Evolutionary conservation across 2,329 filamentous ascomycete species (phyloP).

Genomic region (Orbilia blumenaviensis): DNA sequence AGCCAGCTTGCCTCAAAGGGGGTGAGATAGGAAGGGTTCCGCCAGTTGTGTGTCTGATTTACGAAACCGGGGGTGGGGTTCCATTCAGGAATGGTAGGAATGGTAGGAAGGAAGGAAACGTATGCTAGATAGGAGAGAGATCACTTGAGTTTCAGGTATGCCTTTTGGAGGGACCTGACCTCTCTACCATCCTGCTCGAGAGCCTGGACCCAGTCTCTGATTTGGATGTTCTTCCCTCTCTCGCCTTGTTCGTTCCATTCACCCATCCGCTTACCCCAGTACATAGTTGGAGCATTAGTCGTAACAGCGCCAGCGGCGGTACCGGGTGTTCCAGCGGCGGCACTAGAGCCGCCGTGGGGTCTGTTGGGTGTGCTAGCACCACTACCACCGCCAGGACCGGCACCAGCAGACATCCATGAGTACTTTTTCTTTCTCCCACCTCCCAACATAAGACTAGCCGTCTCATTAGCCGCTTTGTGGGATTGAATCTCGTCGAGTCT

Average conservation of each 20-base stretch:
- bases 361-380: slow-evolving; percentile 39
- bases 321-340: slow-evolving; percentile 30
- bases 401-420: slow-evolving; percentile 56
- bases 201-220: slow-evolving; percentile 57
- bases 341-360: slow-evolving; percentile 20
- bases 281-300: slow-evolving; percentile 54
- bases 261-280: slow-evolving; percentile 56
- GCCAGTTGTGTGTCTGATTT: no score
- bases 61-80: not conserved
- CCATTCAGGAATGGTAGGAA: not conserved
- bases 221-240: slow-evolving; percentile 56
- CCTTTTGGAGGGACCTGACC: slow-evolving; percentile 55
- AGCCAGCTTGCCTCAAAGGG: no score
- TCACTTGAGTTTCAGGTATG: slow-evolving; percentile 58
- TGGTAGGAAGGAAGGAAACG: not conserved
- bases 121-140: not conserved
- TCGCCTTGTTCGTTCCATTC: slow-evolving; percentile 58
- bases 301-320: not conserved
- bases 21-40: not conserved
- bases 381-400: slow-evolving; percentile 52
- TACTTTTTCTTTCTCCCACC: slow-evolving; percentile 58
- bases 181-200: slow-evolving; percentile 57
- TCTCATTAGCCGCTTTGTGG: slow-evolving; percentile 57
- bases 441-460: slow-evolving; percentile 58
- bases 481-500: slow-evolving; percentile 57